phyloP scores from a whole-genome alignment of 108 stramenopile species.

The Skeletonema menzelii region DNA sequence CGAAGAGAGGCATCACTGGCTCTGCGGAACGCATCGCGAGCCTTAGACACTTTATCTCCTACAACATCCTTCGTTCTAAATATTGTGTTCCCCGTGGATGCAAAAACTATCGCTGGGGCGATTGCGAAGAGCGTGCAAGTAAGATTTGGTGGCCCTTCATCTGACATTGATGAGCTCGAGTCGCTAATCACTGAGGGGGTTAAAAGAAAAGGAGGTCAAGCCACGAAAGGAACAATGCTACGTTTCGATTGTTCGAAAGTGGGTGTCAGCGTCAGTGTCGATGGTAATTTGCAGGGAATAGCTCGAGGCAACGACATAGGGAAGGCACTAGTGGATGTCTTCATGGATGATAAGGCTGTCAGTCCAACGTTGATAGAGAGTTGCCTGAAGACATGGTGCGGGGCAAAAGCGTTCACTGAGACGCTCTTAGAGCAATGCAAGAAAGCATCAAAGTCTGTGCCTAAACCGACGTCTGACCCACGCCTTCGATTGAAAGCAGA shows the following conservation, averaged over 20 bases:
- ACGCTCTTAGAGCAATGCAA: conserved; percentile 8
- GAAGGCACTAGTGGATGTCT: conserved; percentile 18
- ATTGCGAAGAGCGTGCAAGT: conserved; percentile 9
- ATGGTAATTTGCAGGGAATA: conserved; percentile 12
- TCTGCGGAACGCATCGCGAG: conserved; percentile 9
- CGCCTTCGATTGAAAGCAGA: conserved; percentile 33
- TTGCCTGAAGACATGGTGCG: conserved; percentile 13
- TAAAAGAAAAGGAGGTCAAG: conserved; percentile 12
- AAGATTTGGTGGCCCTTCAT: conserved; percentile 9
- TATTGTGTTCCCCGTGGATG: conserved; percentile 8
- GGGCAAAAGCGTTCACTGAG: background rate
- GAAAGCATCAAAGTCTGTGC: conserved; percentile 10
- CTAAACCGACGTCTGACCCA: conserved; percentile 7
- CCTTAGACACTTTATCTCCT: conserved; percentile 11
- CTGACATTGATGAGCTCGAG: conserved; percentile 11
- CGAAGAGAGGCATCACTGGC: conserved; percentile 10
- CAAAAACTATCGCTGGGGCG: conserved; percentile 9
- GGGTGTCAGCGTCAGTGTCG: conserved; percentile 12
- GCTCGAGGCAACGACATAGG: conserved; percentile 4
- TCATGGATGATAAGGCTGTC: conserved; percentile 15
- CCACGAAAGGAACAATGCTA: conserved; percentile 9
- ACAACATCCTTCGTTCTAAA: conserved; percentile 11
- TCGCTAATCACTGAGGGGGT: conserved; percentile 6
- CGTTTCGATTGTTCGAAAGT: conserved; percentile 12
- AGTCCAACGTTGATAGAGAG: conserved; percentile 15